Evolutionary conservation across 352 stramenopile genomes (phyloP), one percentile per base, ranked within the genome.

Genomic region (Phytophthora megakarya): DNA sequence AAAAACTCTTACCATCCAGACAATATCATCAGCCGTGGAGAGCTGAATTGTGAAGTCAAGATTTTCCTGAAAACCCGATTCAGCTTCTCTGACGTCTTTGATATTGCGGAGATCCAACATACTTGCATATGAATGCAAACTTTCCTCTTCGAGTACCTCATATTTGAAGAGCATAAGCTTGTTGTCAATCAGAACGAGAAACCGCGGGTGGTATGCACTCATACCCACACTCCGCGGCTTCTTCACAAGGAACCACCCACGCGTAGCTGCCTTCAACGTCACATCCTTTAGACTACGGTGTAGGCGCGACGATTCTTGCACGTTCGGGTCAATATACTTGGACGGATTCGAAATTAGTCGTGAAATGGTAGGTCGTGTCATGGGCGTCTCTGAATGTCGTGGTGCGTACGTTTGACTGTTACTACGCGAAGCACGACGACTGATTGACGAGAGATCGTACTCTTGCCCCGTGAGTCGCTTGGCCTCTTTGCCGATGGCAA

Each of bases 181-280:
- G 22, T 93, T 75, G 42, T 94, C 84, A 28, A 85, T 80, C 5
- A 96, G 70, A 46, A 96, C 85, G n/a, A 92, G 70, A 46, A 95
- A 96, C 2, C 88, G 80, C 5, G 86, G 81, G 50, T 95, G 88
- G 35, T 96, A 96, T 13, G 84, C 86, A 51, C 86, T 73, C 51
- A 90, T 68, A 5, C 88, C 88, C 0, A 75, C 64, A n/a, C 73
- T 76, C 0, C 75, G 72, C 11, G 88, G 84, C 18, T 88, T 85
- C 59, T 92, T 93, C 2, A 95, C 75, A 43, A 92, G 92, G 38
- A 96, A 95, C 88, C 88, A 96, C 7, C 88, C 86, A 46, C 83
- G 78, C 6, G 75, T 83, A 9, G 80, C 84, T 0, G 76, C 81
- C 47, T 89, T 88, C 10, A 74, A 51, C 19, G 78, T 86, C 10